Conservation (phyloP, 352 stramenopile species). For the Phytophthora sp. region DNA sequence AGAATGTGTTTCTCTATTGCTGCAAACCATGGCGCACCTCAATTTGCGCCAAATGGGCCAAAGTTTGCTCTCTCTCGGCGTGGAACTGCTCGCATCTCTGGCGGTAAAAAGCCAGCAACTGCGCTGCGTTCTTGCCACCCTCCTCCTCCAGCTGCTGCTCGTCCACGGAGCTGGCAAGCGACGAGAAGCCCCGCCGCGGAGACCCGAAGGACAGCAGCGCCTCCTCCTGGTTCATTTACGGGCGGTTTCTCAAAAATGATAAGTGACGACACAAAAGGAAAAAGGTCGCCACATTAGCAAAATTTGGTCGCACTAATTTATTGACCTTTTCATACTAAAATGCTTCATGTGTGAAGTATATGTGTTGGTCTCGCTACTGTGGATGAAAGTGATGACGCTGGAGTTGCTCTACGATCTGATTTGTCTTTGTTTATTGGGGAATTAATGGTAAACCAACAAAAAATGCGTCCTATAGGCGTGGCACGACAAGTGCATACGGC, state of each 20-base stretch:
- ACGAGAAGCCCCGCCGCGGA: conserved; percentile 41
- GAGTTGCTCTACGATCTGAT: conserved; percentile 21
- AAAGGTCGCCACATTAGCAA: too few species aligned
- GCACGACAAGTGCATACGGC: conserved; percentile 13
- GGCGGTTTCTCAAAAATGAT: conserved; percentile 14
- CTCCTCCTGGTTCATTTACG: conserved; percentile 31
- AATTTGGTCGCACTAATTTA: too few species aligned
- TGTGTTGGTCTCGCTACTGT: too few species aligned
- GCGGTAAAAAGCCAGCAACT: conserved; percentile 70
- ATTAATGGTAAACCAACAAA: conserved; percentile 38
- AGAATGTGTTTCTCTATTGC: too few species aligned
- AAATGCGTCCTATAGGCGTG: conserved; percentile 25
- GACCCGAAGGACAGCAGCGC: conserved; percentile 66
- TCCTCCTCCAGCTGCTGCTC: conserved; percentile 13
- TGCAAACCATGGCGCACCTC: conserved; percentile 46
- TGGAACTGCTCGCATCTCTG: conserved; percentile 74
- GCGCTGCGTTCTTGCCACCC: conserved; percentile 12
- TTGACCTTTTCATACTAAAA: too few species aligned
- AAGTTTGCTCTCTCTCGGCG: conserved; percentile 53
- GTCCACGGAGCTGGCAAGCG: conserved; percentile 16
- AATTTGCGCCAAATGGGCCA: conserved; percentile 61
- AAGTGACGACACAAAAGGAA: conserved; percentile 1
- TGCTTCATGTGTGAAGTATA: too few species aligned
- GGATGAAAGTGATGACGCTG: too few species aligned
- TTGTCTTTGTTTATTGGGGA: conserved; percentile 30